Conservation (phyloP, 116 monocot genomes). For the Papilionanthe hybrid region DNA sequence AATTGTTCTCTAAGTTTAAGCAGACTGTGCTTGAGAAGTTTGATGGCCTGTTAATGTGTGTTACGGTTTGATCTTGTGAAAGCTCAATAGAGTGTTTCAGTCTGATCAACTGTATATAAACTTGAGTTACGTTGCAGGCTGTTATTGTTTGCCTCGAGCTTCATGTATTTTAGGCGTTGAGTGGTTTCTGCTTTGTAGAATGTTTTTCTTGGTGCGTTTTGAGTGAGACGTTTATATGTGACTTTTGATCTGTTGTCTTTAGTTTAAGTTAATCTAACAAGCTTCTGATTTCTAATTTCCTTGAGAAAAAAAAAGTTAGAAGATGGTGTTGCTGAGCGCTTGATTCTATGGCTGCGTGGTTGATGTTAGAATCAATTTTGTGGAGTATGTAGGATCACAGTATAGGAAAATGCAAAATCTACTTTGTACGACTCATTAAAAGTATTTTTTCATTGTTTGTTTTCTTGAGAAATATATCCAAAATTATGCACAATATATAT, state of each 20-base stretch:
- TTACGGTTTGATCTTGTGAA: constrained; percentile 8
- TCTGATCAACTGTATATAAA: constrained; percentile 16
- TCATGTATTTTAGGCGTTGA: constrained; percentile 7
- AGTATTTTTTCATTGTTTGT: too few species aligned
- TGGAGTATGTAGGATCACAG: too few species aligned
- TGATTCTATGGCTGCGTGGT: too few species aligned
- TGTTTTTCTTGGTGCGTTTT: constrained; percentile 5
- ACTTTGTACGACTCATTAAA: too few species aligned
- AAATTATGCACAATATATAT: too few species aligned
- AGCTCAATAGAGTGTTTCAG: neutral
- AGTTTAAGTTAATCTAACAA: constrained; percentile 38
- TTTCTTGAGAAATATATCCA: too few species aligned
- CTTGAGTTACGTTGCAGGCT: constrained; percentile 4
- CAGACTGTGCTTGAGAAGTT: neutral
- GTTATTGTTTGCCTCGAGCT: neutral
- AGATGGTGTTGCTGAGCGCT: too few species aligned
- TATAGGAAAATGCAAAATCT: too few species aligned
- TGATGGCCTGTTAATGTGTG: too few species aligned
- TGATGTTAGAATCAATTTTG: too few species aligned
- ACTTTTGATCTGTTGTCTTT: constrained; percentile 7
- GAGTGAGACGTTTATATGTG: constrained; percentile 13
- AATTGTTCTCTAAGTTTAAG: neutral
- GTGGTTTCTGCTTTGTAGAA: constrained; percentile 31
- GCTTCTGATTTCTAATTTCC: constrained; percentile 13
- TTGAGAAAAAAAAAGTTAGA: neutral